Base-by-base conservation (phyloP, 2,329 filamentous ascomycete genomes). In the Aureobasidium uvarum region DNA sequence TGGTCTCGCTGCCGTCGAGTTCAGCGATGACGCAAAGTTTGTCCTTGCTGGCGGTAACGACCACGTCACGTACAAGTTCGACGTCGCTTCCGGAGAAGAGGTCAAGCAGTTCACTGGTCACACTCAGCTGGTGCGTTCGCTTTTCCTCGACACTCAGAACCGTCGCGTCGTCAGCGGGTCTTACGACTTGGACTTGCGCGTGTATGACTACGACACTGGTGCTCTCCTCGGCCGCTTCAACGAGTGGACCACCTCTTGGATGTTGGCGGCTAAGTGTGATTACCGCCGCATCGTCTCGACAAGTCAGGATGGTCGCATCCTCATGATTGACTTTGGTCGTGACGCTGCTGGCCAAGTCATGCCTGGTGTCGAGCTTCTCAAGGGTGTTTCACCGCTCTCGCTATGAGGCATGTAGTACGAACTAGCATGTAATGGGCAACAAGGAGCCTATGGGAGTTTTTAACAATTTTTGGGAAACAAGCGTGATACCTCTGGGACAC, bases 241-340 rank as follows among this genome's bases (percentile, higher is more conserved):
- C n/a, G 88, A 90, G 70, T 98, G 93, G 92, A 96, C 96, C 66
- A 89, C 89, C 13, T 96, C 92, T 77, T 99, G 95, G 95, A 96
- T 99, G 73, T 80, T 99, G 66, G 93, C 91, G 69, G 95, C 95
- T 60, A 97, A 97, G 83, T 93, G 91, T 68, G 94, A 99, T 75
- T 98, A 98, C 77, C 85, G 94, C 66, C 87, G 95, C 68, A 95
- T 99, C 68, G 91, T 99, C 68, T 95, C 92, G 71, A 96, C 94
- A 0, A 95, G 93, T 58, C 95, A 99, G 77, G 93, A 97, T 73
- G 90, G 93, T 39, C 89, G 96, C 74, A 92, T 96, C 60, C 80
- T 98, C 66, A 89, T 99, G 67, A 89, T 98, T 83, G 95, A 99
- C 79, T 99, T 98, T 79, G 95, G 86, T 20, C 69, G 74, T 20